These are phyloP conservation scores for Pseudocercospora cruenta DNA, from an alignment of 2,329 filamentous ascomycete species.

Conservation along the genomic window DNA sequence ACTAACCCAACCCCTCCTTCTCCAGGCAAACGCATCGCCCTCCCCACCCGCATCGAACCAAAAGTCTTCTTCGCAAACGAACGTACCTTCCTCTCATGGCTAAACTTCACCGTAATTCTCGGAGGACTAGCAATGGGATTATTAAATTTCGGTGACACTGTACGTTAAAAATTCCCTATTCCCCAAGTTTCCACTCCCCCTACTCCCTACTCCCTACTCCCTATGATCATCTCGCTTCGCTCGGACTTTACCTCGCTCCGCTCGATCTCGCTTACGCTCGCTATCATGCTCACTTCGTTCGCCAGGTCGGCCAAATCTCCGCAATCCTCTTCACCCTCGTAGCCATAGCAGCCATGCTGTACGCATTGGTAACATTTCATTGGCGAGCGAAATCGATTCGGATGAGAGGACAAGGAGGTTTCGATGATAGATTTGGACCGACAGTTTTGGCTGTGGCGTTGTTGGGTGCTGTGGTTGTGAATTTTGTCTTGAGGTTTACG, in stretches of 20 bases:
- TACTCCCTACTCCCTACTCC: not conserved
- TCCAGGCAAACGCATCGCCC: conserved; percentile 93
- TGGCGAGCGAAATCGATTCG: conserved; percentile 95
- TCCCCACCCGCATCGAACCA: conserved; percentile 95
- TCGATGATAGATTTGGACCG: conserved; percentile 93
- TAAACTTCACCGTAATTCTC: conserved; percentile 99
- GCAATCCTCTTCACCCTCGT: conserved; percentile 93
- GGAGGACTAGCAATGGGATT: conserved; percentile 95
- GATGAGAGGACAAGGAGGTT: conserved; percentile 87
- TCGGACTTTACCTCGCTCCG: too few relatives aligned
- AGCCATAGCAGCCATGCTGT: conserved; percentile 92
- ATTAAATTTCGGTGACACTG: conserved; percentile 90
- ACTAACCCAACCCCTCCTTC: not conserved
- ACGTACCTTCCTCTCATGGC: conserved; percentile 97
- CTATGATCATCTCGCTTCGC: too few relatives aligned
- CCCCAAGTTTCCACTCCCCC: not conserved
- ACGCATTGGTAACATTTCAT: conserved; percentile 92
- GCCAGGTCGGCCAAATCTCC: conserved; percentile 79
- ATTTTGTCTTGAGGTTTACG: conserved; percentile 81
- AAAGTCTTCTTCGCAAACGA: conserved; percentile 99
- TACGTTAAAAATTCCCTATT: conserved; percentile 35
- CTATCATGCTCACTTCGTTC: not conserved
- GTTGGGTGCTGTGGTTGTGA: conserved; percentile 87
- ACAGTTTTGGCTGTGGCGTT: conserved; percentile 87
- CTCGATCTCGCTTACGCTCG: not conserved